Evolutionary conservation across 352 stramenopile species (phyloP).

Genomic region (Globisporangium lucens): DNA sequence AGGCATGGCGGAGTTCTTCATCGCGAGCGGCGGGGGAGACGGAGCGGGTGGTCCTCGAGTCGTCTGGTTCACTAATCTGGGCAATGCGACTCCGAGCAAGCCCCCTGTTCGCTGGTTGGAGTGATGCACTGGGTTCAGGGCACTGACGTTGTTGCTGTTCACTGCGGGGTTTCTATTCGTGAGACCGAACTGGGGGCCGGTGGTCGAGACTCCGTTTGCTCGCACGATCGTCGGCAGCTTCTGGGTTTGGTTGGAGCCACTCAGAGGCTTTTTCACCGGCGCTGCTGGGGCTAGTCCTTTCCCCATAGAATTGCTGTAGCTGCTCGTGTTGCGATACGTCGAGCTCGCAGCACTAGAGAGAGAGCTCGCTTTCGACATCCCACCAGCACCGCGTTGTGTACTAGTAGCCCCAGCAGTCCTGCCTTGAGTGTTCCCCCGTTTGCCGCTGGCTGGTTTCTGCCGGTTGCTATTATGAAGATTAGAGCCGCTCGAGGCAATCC

Average conservation of each 20-base stretch:
- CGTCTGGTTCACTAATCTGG: constrained; percentile 26
- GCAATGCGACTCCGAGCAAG: constrained; percentile 26
- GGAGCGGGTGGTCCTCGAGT: constrained; percentile 24
- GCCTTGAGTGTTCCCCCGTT: neutral
- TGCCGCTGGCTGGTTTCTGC: neutral
- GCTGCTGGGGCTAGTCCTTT: constrained; percentile 1
- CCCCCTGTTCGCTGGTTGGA: constrained; percentile 1
- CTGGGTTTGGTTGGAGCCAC: neutral
- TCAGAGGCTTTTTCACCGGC: neutral
- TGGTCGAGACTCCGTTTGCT: neutral
- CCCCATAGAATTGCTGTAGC: neutral
- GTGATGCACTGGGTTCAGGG: neutral
- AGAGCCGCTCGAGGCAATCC: neutral
- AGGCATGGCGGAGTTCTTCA: constrained; percentile 40
- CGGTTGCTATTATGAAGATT: constrained; percentile 11
- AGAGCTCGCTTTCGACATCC: constrained; percentile 2
- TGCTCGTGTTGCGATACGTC: neutral
- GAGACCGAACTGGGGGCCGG: constrained; percentile 11
- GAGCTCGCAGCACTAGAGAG: neutral
- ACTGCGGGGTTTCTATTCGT: constrained; percentile 5
- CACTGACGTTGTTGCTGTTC: neutral
- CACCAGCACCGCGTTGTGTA: neutral
- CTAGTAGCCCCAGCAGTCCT: neutral
- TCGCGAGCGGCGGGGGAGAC: constrained; percentile 32
- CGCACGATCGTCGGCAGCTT: constrained; percentile 14